A percentile compares a stretch with the other conserved stretches of the same genome.
These are phyloP conservation scores for Plasmodium gonderi DNA, from an alignment of 169 alveolate species.

Conservation along the genomic window DNA sequence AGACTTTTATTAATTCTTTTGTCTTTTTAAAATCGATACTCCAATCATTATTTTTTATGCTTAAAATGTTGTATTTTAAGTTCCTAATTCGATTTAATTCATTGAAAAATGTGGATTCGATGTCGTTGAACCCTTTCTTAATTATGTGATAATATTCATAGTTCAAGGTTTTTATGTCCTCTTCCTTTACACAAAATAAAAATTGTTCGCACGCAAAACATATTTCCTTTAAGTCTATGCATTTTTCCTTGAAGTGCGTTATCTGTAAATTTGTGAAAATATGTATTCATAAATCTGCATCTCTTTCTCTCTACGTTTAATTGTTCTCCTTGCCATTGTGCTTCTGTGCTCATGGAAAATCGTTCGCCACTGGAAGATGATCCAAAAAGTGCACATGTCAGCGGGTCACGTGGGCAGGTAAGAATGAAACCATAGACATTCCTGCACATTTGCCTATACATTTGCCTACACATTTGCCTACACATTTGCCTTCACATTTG, in stretches of 20 bases:
- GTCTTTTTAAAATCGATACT: conserved; percentile 53
- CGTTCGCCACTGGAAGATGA: too few relatives aligned
- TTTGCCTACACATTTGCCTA: too few relatives aligned
- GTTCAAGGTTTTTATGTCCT: conserved; percentile 43
- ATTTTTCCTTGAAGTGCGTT: conserved; percentile 17
- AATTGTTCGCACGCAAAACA: conserved; percentile 71
- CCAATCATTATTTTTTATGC: conserved; percentile 69
- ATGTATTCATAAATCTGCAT: not conserved
- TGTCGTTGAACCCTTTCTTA: conserved; percentile 71
- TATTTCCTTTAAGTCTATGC: conserved; percentile 62
- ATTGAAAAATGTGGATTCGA: conserved; percentile 56
- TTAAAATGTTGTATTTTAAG: conserved; percentile 42
- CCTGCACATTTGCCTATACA: too few relatives aligned
- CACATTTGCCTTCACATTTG: too few relatives aligned
- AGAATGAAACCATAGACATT: too few relatives aligned
- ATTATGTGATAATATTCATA: conserved; percentile 63
- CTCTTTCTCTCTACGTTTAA: too few relatives aligned
- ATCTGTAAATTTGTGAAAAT: not conserved
- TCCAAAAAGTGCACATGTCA: too few relatives aligned
- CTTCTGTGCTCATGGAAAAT: too few relatives aligned
- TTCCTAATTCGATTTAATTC: conserved; percentile 50
- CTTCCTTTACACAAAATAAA: conserved; percentile 52
- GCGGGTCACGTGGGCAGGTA: too few relatives aligned
- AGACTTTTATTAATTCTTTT: conserved; percentile 57
- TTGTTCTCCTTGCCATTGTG: too few relatives aligned